phyloP scores from a whole-genome alignment of 352 stramenopile genomes.

The Pythium scleroteichum region DNA sequence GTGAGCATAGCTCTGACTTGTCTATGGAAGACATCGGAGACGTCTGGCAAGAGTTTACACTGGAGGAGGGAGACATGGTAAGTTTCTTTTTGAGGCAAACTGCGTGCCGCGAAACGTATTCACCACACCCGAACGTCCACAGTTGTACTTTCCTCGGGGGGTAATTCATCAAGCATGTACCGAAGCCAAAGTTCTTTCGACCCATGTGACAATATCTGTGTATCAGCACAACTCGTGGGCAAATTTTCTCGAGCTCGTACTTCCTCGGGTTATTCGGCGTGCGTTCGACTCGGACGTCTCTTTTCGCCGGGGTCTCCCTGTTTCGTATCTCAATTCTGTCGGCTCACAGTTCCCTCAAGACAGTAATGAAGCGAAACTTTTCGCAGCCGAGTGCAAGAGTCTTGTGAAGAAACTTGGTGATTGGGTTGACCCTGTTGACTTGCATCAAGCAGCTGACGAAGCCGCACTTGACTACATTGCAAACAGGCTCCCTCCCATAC shows the following conservation, averaged over 20 bases:
- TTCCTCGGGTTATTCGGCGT: slow-evolving; percentile 74
- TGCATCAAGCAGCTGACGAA: slow-evolving; percentile 75
- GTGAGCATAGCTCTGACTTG: slow-evolving; percentile 81
- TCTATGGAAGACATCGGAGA: slow-evolving; percentile 62
- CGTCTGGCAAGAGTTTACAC: slow-evolving; percentile 79
- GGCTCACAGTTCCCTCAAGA: slow-evolving; percentile 63
- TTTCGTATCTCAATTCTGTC: slow-evolving; percentile 75
- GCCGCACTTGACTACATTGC: slow-evolving; percentile 74
- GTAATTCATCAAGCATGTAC: slow-evolving; percentile 82
- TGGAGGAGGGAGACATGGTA: slow-evolving; percentile 81
- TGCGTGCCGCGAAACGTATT: not conserved
- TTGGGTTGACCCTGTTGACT: slow-evolving; percentile 47
- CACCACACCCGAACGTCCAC: not conserved
- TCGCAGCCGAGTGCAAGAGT: slow-evolving; percentile 46
- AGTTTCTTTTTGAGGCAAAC: not conserved
- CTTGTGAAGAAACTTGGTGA: slow-evolving; percentile 53
- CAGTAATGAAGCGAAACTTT: slow-evolving; percentile 41
- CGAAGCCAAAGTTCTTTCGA: slow-evolving; percentile 76
- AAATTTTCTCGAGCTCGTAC: slow-evolving; percentile 82
- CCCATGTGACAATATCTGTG: slow-evolving; percentile 86
- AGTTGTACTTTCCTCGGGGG: slow-evolving; percentile 85
- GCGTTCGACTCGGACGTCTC: slow-evolving; percentile 76
- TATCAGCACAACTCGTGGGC: slow-evolving; percentile 89
- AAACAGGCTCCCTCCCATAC: slow-evolving; percentile 65
- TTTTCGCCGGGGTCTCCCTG: slow-evolving; percentile 71